A percentile compares a stretch with the other conserved stretches of the same genome.
Evolutionary conservation across 495 filamentous ascomycete species (phyloP).

Genomic region (Penicillium pancosmium): DNA sequence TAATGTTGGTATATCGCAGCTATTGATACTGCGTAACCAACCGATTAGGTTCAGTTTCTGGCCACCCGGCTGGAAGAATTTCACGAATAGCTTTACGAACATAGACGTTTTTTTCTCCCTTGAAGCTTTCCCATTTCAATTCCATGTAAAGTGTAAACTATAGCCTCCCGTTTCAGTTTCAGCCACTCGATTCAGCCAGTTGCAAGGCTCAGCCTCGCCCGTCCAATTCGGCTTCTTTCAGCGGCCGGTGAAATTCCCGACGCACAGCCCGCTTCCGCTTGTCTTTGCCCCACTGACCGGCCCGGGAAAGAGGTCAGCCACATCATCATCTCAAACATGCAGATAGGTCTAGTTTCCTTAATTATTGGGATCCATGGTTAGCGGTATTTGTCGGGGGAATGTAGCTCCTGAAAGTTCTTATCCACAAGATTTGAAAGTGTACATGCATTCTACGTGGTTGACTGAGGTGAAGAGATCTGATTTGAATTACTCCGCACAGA

Average conservation of each 20-base stretch:
- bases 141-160: no score
- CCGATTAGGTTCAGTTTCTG: not conserved
- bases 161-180: no score
- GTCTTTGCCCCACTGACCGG: not conserved
- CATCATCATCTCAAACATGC: constrained; percentile 1
- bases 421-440: no score
- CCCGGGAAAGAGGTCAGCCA: not conserved
- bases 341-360: not conserved
- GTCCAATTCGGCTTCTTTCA: no score
- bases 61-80: not conserved
- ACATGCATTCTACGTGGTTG: no score
- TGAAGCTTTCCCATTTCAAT: not conserved
- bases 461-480: no score
- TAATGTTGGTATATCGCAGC: constrained; percentile 7
- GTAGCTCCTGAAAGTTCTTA: no score
- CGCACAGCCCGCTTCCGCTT: not conserved
- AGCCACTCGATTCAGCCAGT: no score
- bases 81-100: constrained; percentile 7
- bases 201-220: no score
- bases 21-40: constrained; percentile 1
- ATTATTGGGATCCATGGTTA: not conserved
- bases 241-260: not conserved
- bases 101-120: not conserved
- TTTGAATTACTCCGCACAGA: no score
- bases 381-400: not conserved